A percentile compares a stretch with the other conserved stretches of the same genome.
Conservation (phyloP, 2,329 filamentous ascomycete species). For the Fusarium nurragi region DNA sequence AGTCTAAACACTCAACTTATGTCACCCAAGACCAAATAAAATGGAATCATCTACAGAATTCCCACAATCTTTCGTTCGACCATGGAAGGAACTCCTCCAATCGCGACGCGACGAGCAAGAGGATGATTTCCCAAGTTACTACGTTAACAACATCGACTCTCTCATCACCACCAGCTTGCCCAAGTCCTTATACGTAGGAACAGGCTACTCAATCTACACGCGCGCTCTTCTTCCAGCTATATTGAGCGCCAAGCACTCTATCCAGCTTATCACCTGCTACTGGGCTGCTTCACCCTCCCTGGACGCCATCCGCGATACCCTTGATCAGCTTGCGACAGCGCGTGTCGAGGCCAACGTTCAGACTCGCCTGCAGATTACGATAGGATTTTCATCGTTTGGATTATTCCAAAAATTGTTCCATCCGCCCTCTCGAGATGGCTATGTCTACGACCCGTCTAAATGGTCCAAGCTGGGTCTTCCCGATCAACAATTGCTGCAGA, state of each 20-base stretch:
- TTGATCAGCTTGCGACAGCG: slow-evolving; percentile 65
- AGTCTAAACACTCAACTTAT: background rate
- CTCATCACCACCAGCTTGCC: slow-evolving; percentile 61
- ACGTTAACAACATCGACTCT: slow-evolving; percentile 53
- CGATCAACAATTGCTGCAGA: slow-evolving; percentile 57
- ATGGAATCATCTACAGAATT: slow-evolving; percentile 41
- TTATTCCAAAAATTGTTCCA: slow-evolving; percentile 80
- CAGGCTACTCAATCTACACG: slow-evolving; percentile 65
- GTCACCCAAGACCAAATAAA: background rate
- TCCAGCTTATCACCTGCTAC: slow-evolving; percentile 84
- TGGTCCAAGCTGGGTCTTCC: slow-evolving; percentile 77
- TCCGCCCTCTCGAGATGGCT: slow-evolving; percentile 68
- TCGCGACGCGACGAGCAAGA: slow-evolving; percentile 48
- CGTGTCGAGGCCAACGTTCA: slow-evolving; percentile 41
- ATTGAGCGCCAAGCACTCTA: slow-evolving; percentile 66
- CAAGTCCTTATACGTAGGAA: slow-evolving; percentile 63
- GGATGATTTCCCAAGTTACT: slow-evolving; percentile 60
- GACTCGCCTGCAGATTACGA: slow-evolving; percentile 65
- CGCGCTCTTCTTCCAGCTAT: slow-evolving; percentile 69
- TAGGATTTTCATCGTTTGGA: slow-evolving; percentile 80
- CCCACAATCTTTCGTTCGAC: slow-evolving; percentile 51
- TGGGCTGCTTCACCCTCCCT: slow-evolving; percentile 76
- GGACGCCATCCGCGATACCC: slow-evolving; percentile 63
- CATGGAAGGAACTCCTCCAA: slow-evolving; percentile 50
- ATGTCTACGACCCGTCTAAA: slow-evolving; percentile 65